Conservation (phyloP, 2,329 filamentous ascomycete species). For the Aureobasidium sp. region DNA sequence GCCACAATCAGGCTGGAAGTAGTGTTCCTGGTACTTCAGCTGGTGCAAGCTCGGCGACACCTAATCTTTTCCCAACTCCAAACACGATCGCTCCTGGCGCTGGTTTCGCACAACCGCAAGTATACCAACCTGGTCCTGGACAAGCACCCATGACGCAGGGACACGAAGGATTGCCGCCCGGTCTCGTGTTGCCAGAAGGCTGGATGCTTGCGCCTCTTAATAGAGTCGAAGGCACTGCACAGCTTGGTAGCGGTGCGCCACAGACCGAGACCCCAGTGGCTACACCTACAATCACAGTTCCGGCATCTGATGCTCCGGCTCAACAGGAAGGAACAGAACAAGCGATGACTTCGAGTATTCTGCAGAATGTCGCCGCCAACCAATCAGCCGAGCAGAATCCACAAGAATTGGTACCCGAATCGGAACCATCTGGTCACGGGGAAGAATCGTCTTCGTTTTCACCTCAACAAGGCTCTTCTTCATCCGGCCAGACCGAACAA, state of each 20-base stretch:
- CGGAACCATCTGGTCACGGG: background rate
- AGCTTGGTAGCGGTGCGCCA: background rate
- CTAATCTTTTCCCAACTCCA: background rate
- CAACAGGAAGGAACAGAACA: background rate
- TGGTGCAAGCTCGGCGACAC: background rate
- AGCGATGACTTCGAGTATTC: background rate
- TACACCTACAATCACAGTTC: background rate
- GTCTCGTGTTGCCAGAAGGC: conserved; percentile 43
- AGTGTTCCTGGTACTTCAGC: conserved; percentile 2
- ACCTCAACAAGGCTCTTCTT: background rate
- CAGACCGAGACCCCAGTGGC: background rate
- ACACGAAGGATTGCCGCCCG: conserved; percentile 40
- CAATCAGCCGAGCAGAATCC: background rate
- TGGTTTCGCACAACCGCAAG: conserved; percentile 24
- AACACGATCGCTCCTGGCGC: background rate
- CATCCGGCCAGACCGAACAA: background rate
- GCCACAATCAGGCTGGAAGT: conserved; percentile 17
- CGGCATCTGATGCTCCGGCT: background rate
- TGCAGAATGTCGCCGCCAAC: background rate
- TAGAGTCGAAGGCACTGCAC: conserved; percentile 19
- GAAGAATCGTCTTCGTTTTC: background rate
- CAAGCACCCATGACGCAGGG: conserved; percentile 31
- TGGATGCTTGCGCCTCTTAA: conserved; percentile 42
- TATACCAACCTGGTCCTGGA: conserved; percentile 23
- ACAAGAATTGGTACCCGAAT: background rate